phyloP scores from a whole-genome alignment of 139 green algal genomes.

The Monoraphidium neglectum region DNA sequence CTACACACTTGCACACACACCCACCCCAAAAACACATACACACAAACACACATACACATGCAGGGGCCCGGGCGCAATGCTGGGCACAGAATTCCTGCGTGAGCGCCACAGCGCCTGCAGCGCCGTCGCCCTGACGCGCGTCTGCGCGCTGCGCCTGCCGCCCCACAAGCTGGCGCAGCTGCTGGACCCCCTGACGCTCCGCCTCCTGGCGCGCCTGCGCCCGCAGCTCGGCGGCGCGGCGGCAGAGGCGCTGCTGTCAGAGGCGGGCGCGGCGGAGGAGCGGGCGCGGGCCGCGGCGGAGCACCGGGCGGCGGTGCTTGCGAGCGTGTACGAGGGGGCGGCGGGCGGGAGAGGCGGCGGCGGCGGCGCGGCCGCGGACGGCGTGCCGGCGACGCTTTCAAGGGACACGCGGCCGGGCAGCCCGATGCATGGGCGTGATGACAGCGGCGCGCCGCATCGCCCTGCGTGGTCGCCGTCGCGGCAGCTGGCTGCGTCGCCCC shows the following conservation, averaged over 20 bases:
- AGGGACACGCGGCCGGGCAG: too few species aligned
- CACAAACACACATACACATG: too few species aligned
- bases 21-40: too few species aligned
- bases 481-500: not conserved
- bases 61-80: conserved; percentile 19
- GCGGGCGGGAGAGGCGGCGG: not conserved
- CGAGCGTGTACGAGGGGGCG: not conserved
- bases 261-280: not conserved
- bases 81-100: conserved; percentile 17
- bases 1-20: too few species aligned
- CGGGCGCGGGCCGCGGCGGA: not conserved
- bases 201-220: conserved; percentile 17
- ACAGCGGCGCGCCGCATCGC: too few species aligned
- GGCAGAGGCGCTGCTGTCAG: conserved; percentile 7
- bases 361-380: too few species aligned
- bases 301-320: not conserved
- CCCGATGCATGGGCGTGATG: too few species aligned
- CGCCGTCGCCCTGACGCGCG: not conserved
- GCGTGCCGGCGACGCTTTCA: not conserved
- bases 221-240: conserved; percentile 6
- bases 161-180: conserved; percentile 13
- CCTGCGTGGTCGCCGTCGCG: too few species aligned
- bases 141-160: not conserved
- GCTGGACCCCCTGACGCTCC: conserved; percentile 26
- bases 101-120: conserved; percentile 8